These are phyloP conservation scores for Trifolium repens DNA, from an alignment of 306 rosid species.

Conservation along the genomic window DNA sequence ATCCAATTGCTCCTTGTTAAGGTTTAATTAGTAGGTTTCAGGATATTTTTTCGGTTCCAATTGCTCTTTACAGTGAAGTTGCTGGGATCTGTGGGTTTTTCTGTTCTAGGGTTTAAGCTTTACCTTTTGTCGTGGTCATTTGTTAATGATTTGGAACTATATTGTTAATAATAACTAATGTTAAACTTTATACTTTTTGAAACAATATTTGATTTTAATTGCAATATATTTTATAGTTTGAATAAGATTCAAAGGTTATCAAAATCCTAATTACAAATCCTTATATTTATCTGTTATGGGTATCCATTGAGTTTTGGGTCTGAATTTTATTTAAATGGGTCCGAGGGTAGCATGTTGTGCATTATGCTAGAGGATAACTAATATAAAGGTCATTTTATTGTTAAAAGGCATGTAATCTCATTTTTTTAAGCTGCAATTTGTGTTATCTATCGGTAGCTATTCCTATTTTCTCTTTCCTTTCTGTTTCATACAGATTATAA, in stretches of 20 bases:
- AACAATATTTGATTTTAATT: neutral
- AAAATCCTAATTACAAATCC: neutral
- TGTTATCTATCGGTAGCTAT: neutral
- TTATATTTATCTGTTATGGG: neutral
- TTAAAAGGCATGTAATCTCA: slow-evolving; percentile 11
- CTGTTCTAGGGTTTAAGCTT: slow-evolving; percentile 21
- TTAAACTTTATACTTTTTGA: neutral
- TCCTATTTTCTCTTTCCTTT: neutral
- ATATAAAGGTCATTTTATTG: slow-evolving; percentile 15
- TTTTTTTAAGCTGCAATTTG: slow-evolving; percentile 6
- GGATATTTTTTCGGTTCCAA: neutral
- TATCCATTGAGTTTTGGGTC: neutral
- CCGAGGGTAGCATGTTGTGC: slow-evolving; percentile 19
- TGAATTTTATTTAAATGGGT: neutral
- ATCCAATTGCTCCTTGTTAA: neutral
- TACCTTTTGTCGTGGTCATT: neutral
- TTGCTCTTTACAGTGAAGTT: slow-evolving; percentile 6
- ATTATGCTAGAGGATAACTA: slow-evolving; percentile 6
- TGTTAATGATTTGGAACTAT: neutral
- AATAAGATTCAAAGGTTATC: neutral
- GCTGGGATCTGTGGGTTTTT: neutral
- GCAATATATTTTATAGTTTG: neutral
- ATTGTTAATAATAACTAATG: neutral
- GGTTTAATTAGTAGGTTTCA: slow-evolving; percentile 1
- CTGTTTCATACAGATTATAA: slow-evolving; percentile 11